These are phyloP conservation scores for Eimeria maxima DNA, from an alignment of 169 alveolate species.

Conservation along the genomic window DNA sequence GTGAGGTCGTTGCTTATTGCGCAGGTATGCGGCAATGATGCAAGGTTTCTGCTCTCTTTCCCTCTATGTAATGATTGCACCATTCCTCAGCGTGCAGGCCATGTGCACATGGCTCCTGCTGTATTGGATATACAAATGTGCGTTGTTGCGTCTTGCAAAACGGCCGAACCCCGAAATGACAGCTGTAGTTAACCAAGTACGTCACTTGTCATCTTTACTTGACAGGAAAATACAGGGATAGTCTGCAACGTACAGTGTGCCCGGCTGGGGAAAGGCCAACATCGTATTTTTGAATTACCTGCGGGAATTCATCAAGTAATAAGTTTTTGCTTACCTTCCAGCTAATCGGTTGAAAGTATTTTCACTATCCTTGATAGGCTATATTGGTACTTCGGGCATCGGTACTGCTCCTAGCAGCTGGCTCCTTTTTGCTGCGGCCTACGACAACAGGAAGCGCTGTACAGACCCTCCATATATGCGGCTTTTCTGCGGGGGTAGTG, in stretches of 20 bases:
- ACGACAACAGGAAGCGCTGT: conserved; percentile 63
- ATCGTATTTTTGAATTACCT: neutral
- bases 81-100: conserved; percentile 67
- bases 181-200: conserved; percentile 45
- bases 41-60: conserved; percentile 69
- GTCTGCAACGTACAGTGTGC: neutral
- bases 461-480: neutral
- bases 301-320: neutral
- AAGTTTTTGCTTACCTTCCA: neutral
- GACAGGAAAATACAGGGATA: neutral
- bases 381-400: conserved; percentile 60
- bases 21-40: conserved; percentile 77
- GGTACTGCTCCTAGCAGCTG: conserved; percentile 59
- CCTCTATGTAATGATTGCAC: conserved; percentile 59
- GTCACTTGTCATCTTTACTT: neutral
- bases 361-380: conserved; percentile 3
- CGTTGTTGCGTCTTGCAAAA: conserved; percentile 63
- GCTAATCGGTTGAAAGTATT: neutral
- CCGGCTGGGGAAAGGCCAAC: neutral
- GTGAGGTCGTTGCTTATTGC: neutral
- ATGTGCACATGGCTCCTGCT: conserved; percentile 68
- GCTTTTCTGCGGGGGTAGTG: conserved; percentile 13
- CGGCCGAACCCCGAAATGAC: conserved; percentile 76
- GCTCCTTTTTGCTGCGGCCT: conserved; percentile 62
- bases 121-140: conserved; percentile 67